These are phyloP conservation scores for Rhizopus stolonifer DNA, from an alignment of 371 early-diverging fungal species.

Conservation along the genomic window DNA sequence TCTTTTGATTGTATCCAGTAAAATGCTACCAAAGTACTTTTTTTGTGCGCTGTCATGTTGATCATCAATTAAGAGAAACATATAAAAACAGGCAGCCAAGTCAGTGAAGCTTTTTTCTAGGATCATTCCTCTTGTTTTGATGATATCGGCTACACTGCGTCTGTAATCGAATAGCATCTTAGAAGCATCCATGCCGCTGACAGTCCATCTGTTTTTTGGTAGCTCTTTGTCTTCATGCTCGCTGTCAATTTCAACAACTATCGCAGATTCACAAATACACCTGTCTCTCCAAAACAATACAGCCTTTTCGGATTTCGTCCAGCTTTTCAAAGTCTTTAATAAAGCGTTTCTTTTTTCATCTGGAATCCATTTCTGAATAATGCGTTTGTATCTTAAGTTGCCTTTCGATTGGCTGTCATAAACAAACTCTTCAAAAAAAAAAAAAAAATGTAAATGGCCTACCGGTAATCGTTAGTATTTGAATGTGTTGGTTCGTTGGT, in stretches of 20 bases:
- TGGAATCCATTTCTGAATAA: slow-evolving; percentile 2
- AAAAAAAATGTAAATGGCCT: too few relatives aligned
- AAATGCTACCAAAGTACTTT: slow-evolving; percentile 5
- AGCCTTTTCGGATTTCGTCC: slow-evolving; percentile 5
- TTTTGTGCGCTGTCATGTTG: not conserved
- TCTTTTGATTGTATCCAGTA: slow-evolving; percentile 7
- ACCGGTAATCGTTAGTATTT: too few relatives aligned
- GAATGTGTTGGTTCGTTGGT: too few relatives aligned
- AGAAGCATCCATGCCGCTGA: slow-evolving; percentile 1
- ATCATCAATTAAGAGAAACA: slow-evolving; percentile 3
- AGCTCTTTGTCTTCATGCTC: not conserved
- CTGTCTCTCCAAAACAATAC: slow-evolving; percentile 4
- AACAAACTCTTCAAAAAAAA: not conserved
- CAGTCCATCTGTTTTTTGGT: not conserved
- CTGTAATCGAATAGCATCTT: slow-evolving; percentile 5
- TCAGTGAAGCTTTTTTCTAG: slow-evolving; percentile 5
- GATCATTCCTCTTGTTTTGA: slow-evolving; percentile 2
- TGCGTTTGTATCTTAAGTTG: not conserved
- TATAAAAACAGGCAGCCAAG: slow-evolving; percentile 7
- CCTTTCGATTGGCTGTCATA: not conserved
- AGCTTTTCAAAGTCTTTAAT: not conserved
- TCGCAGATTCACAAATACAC: slow-evolving; percentile 1
- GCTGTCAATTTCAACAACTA: slow-evolving; percentile 1
- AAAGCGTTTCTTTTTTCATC: not conserved
- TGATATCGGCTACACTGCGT: not conserved